Base-by-base conservation (phyloP, 768 basidiomycete genomes). In the Leucocoprinus birnbaumii region DNA sequence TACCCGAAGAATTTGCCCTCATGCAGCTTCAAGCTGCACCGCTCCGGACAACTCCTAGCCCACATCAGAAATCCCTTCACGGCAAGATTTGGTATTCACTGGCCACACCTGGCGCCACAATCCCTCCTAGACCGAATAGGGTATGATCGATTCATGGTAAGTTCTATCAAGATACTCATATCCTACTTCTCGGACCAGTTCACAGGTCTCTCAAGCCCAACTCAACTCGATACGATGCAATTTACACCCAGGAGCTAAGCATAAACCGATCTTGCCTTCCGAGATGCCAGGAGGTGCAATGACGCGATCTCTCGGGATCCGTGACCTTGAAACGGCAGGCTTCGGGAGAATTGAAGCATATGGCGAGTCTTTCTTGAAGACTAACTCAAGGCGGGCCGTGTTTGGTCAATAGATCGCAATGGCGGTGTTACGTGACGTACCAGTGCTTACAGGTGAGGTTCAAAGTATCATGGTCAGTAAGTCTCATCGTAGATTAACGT, bases 141-240 rank as follows among this genome's bases (percentile, higher is more conserved):
- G 38, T 38, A 6, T 4, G 38, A 38, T 38, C 38, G 38, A n/a
- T n/a, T 38, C 38, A 38, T 38, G 4, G 11, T 38, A 11, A 31
- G 31, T 11, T 5, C 5, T 16, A 38, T 38, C 16, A 38, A 13
- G 16, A 14, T n/a, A 14, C 13, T 38, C 38, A 14, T 16, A 3
- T 38, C 13, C 38, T 16, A 10, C 13, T 38, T 38, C 16, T 11
- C 75, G 79, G 77, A 79, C 50, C 47, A 50, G 34, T 44, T 48
- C 48, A 46, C 49, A 21, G 44, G 14, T 38, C 38, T 3, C 9
- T 14, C 16, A 38, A 10, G 13, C 13, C 16, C 9, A 38, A 3
- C n/a, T n/a, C 16, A 38, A n/a, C n/a, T 38, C 38, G 9, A 7
- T 5, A 16, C 38, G 9, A 14, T 11, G n/a, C 16, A n/a, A 38